Conservation (phyloP, 352 stramenopile species). For the Globisporangium iwayamae region DNA sequence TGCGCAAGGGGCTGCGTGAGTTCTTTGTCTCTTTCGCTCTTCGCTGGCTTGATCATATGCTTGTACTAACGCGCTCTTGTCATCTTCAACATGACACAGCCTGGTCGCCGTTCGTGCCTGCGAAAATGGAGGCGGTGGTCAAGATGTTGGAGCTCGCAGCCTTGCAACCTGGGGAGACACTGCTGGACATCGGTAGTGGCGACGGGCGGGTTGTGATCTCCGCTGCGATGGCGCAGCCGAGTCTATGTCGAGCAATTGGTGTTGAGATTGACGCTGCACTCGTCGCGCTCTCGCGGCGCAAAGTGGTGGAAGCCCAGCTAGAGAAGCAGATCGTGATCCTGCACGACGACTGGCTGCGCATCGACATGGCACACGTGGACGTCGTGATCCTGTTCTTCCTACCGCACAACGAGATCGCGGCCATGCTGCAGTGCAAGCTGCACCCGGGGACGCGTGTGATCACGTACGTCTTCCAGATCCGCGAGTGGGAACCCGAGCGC, state of each 20-base stretch:
- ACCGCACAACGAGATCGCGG: constrained; percentile 43
- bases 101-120: constrained; percentile 68
- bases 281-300: constrained; percentile 36
- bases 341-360: constrained; percentile 47
- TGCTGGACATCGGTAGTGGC: constrained; percentile 65
- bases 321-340: constrained; percentile 31
- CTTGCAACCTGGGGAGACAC: constrained; percentile 36
- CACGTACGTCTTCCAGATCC: constrained; percentile 72
- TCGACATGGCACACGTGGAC: constrained; percentile 43
- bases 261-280: constrained; percentile 59
- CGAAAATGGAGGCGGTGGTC: constrained; percentile 48
- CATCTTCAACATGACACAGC: constrained; percentile 21
- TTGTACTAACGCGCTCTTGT: background rate
- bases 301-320: constrained; percentile 14
- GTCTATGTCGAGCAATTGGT: constrained; percentile 29
- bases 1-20: constrained; percentile 46
- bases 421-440: constrained; percentile 31
- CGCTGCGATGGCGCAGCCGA: constrained; percentile 22
- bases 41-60: too few relatives aligned
- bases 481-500: constrained; percentile 40
- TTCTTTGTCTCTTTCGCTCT: background rate
- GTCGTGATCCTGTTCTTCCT: constrained; percentile 67
- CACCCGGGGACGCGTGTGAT: constrained; percentile 40
- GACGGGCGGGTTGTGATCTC: constrained; percentile 58
- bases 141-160: constrained; percentile 44